Evolutionary conservation across 2,329 filamentous ascomycete genomes (phyloP), one percentile per base, ranked within the genome.

Genomic region (Pseudogymnoascus sp.): DNA sequence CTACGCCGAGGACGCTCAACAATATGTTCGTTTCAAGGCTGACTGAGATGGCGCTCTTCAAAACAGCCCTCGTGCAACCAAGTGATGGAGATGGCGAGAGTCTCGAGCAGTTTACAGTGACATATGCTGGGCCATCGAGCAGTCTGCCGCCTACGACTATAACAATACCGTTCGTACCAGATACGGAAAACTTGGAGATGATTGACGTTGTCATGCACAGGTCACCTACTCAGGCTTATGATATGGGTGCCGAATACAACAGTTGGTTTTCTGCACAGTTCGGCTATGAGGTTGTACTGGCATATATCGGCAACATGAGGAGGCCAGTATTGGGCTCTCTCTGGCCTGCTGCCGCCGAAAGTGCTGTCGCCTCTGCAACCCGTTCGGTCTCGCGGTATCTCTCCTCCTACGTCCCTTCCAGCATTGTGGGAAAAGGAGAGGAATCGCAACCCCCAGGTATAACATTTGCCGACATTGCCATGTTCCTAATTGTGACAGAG

Each of bases 391-490:
- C 72, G 7, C 71, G 46, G 23, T 53, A 68, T 29, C 66, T 77
- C 40, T 68, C 70, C 33, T 74, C 69, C 60, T 76, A 72, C 64
- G 62, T 80, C 38, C 62, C 67, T 42, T 67, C 37, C 10, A 42
- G 26, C 29, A 17, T 62, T 9, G 42, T 31, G 19, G 21, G 11
- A 3, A 44, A 44, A 31, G 29, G 13, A n/a, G 37, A 62, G 1
- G 17, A 37, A 29, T 40, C 19, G 23, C 19, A n/a, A 4, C 19
- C 38, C 5, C 19, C 56, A 59, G 35, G 61, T 23, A 80, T 93
- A 46, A 84, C 83, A 1, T 95, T 93, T 75, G 83, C 86, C 40
- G 90, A 95, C 74, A 83, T 84, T 66, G 89, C 90, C 1, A 88
- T 90, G 0, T 89, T 89, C 72, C 82, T 96, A 13, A 75, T 96